A percentile compares a stretch with the other conserved stretches of the same genome.
Evolutionary conservation across 179 eudicot genomes (phyloP).

Genomic region (Spinacia oleracea): DNA sequence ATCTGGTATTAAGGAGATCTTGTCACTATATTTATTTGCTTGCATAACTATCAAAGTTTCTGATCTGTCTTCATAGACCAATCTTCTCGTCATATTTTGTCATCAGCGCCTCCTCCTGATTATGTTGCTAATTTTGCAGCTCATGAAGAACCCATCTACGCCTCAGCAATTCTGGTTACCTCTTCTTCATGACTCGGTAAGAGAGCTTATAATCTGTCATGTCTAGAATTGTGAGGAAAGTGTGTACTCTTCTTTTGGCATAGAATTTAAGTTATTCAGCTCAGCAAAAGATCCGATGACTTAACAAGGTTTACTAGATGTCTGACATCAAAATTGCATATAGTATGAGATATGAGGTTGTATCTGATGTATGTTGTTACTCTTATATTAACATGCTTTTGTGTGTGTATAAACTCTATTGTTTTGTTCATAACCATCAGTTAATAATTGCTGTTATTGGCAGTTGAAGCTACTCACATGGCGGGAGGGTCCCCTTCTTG

Average conservation of each 20-base stretch:
- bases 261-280: not conserved
- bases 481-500: slow-evolving; percentile 76
- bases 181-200: slow-evolving; percentile 85
- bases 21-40: not conserved
- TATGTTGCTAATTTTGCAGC: slow-evolving; percentile 50
- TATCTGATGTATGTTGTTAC: not conserved
- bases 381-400: not conserved
- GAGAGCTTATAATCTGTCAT: slow-evolving; percentile 19
- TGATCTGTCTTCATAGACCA: not conserved
- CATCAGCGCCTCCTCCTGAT: not conserved
- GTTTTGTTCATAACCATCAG: not conserved
- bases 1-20: not conserved
- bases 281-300: not conserved
- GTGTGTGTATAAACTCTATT: not conserved
- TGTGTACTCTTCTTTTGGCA: not conserved
- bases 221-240: not conserved
- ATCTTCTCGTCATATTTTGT: not conserved
- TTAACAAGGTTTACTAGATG: not conserved
- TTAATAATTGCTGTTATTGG: not conserved
- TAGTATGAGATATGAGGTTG: not conserved
- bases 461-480: slow-evolving; percentile 84
- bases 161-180: slow-evolving; percentile 95
- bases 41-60: not conserved
- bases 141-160: slow-evolving; percentile 91
- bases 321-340: not conserved